phyloP scores from a whole-genome alignment of 1,284 basidiomycete species.

The Cryptococcus jaspeensis region DNA sequence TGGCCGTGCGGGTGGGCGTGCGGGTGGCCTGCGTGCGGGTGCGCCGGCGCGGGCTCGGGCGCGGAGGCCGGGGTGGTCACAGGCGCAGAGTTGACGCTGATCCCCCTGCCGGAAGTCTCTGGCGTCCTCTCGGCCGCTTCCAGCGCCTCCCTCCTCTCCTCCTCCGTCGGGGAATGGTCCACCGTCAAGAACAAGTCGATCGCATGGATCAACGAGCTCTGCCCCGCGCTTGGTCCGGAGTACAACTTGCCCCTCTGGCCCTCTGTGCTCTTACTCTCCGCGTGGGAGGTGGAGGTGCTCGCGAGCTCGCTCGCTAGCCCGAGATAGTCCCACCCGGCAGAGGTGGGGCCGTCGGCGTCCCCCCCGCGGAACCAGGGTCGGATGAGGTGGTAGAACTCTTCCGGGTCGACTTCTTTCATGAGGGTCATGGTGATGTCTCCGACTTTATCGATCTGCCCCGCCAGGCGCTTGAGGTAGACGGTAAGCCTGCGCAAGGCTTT shows the following conservation, averaged over 20 bases:
- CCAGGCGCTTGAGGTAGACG: slow-evolving; percentile 66
- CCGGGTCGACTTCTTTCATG: slow-evolving; percentile 71
- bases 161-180: slow-evolving; percentile 57
- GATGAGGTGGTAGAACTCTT: slow-evolving; percentile 77
- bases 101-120: slow-evolving; percentile 1
- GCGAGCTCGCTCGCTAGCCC: slow-evolving; percentile 63
- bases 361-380: slow-evolving; percentile 91
- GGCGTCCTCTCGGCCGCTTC: slow-evolving; percentile 2
- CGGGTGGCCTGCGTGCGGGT: background rate
- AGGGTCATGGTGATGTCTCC: slow-evolving; percentile 64
- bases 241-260: slow-evolving; percentile 56
- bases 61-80: slow-evolving; percentile 19
- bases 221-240: slow-evolving; percentile 86
- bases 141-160: slow-evolving; percentile 20
- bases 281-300: slow-evolving; percentile 18
- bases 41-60: background rate
- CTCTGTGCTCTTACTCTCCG: slow-evolving; percentile 11
- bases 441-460: slow-evolving; percentile 66
- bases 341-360: slow-evolving; percentile 63
- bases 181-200: slow-evolving; percentile 87
- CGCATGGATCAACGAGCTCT: slow-evolving; percentile 83
- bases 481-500: slow-evolving; percentile 73
- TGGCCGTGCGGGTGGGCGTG: slow-evolving; percentile 5
- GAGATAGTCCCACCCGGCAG: slow-evolving; percentile 75
- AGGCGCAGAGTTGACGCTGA: slow-evolving; percentile 8